A percentile compares a stretch with the other conserved stretches of the same genome.
These are phyloP conservation scores for Funneliformis geosporum DNA, from an alignment of 192 early-diverging fungal genomes.

Conservation along the genomic window DNA sequence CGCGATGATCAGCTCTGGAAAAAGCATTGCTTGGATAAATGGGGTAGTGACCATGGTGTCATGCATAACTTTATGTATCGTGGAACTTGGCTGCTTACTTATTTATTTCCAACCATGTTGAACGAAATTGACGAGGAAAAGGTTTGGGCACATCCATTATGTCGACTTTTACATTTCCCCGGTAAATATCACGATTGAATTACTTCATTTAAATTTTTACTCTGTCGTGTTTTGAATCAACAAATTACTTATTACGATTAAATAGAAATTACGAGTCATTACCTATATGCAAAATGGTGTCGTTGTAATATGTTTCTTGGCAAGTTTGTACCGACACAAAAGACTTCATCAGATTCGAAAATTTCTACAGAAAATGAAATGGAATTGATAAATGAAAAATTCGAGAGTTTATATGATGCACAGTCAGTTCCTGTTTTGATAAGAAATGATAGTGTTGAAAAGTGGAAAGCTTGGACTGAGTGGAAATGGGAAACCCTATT, in stretches of 20 bases:
- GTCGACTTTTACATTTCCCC: neutral
- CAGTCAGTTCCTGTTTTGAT: conserved; percentile 44
- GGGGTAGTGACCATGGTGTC: neutral
- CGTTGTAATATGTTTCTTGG: conserved; percentile 43
- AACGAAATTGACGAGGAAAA: conserved; percentile 30
- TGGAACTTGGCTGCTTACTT: conserved; percentile 44
- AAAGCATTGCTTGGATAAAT: conserved; percentile 32
- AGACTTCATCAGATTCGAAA: neutral
- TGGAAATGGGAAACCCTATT: conserved; percentile 39
- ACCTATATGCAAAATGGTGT: conserved; percentile 39
- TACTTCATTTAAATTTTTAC: neutral
- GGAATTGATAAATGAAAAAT: conserved; percentile 33
- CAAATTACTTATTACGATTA: neutral
- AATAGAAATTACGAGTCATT: conserved; percentile 36
- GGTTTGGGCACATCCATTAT: conserved; percentile 31
- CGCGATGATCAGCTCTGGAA: conserved; percentile 43
- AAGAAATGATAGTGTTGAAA: conserved; percentile 41
- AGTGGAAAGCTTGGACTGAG: conserved; percentile 45
- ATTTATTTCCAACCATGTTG: conserved; percentile 38
- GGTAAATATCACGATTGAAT: neutral
- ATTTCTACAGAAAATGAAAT: conserved; percentile 40
- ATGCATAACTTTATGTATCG: conserved; percentile 34
- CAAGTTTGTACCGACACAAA: conserved; percentile 41
- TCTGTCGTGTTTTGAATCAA: neutral
- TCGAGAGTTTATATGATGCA: conserved; percentile 38